A percentile compares a stretch with the other conserved stretches of the same genome.
These are phyloP conservation scores for Xylaria sp. DNA, from an alignment of 2,329 filamentous ascomycete species.

Conservation along the genomic window DNA sequence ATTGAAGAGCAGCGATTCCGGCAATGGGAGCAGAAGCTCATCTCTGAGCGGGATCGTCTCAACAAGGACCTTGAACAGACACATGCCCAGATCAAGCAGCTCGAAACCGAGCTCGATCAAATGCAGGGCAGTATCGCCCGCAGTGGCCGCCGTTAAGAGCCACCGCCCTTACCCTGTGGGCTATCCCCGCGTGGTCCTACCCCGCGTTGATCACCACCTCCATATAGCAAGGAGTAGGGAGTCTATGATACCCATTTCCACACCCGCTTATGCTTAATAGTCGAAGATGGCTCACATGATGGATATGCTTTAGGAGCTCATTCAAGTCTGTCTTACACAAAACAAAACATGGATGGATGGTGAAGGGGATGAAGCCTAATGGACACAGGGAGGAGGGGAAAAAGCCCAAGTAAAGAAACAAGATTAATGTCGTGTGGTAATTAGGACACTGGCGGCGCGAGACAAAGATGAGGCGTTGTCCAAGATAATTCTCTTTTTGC, in stretches of 20 bases:
- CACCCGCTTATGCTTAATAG: slow-evolving; percentile 22
- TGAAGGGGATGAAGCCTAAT: slow-evolving; percentile 7
- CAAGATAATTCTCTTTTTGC: slow-evolving; percentile 29
- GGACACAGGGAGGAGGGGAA: neutral
- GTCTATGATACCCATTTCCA: slow-evolving; percentile 22
- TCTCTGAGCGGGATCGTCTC: slow-evolving; percentile 93
- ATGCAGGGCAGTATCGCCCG: slow-evolving; percentile 88
- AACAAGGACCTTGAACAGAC: slow-evolving; percentile 99
- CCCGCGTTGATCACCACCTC: slow-evolving; percentile 23
- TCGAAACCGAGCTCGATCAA: slow-evolving; percentile 86
- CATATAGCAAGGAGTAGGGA: slow-evolving; percentile 26
- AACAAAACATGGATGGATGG: slow-evolving; percentile 8
- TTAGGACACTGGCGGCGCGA: slow-evolving; percentile 19
- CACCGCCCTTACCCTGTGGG: slow-evolving; percentile 19
- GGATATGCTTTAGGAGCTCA: slow-evolving; percentile 34
- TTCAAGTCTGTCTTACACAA: slow-evolving; percentile 20
- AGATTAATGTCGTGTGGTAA: slow-evolving; percentile 8
- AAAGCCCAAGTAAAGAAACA: neutral
- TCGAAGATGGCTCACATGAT: slow-evolving; percentile 21
- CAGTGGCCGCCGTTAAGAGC: slow-evolving; percentile 77
- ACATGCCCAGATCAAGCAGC: slow-evolving; percentile 86
- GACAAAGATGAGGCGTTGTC: slow-evolving; percentile 20
- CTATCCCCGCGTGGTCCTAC: slow-evolving; percentile 22
- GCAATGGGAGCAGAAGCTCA: slow-evolving; percentile 99
- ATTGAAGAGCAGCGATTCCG: slow-evolving; percentile 98